Conservation (phyloP, 208 protist species). For the Vickermania spadyakhi region DNA sequence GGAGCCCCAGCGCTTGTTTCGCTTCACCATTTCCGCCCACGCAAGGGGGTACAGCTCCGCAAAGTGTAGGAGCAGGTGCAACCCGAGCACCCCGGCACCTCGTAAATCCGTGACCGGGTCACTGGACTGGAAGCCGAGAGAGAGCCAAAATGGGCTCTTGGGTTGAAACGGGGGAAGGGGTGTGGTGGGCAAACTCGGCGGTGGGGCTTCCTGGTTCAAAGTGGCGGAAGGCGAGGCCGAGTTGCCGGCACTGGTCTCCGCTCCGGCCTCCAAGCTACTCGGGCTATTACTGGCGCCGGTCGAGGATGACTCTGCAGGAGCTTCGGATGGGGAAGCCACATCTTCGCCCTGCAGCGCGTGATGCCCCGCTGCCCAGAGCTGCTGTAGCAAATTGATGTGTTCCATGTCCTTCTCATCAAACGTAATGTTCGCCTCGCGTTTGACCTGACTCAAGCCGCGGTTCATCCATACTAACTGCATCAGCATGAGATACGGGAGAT, state of each 20-base stretch:
- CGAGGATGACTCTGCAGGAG: not conserved
- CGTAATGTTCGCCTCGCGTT: slow-evolving; percentile 38
- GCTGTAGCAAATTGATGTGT: slow-evolving; percentile 51
- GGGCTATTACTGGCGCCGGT: slow-evolving; percentile 10
- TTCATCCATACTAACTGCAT: slow-evolving; percentile 31
- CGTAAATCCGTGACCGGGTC: slow-evolving; percentile 86
- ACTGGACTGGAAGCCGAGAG: slow-evolving; percentile 82
- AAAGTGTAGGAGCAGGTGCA: slow-evolving; percentile 79
- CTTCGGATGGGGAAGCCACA: not conserved
- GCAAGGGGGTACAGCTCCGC: slow-evolving; percentile 41
- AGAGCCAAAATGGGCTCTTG: slow-evolving; percentile 40
- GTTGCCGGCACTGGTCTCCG: not conserved
- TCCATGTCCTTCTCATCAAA: slow-evolving; percentile 51
- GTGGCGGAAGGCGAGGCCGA: not conserved
- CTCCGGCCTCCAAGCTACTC: slow-evolving; percentile 6
- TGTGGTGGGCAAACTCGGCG: not conserved
- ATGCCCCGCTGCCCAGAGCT: slow-evolving; percentile 41
- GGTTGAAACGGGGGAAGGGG: slow-evolving; percentile 18
- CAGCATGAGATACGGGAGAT: slow-evolving; percentile 17
- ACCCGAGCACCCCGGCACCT: slow-evolving; percentile 66
- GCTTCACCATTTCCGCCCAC: slow-evolving; percentile 63
- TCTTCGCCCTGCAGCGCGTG: not conserved
- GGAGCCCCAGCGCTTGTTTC: slow-evolving; percentile 48
- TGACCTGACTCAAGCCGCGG: slow-evolving; percentile 30
- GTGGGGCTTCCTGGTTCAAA: not conserved